Base-by-base conservation (phyloP, 1,284 basidiomycete species). In the Porogramme epimiltina region DNA sequence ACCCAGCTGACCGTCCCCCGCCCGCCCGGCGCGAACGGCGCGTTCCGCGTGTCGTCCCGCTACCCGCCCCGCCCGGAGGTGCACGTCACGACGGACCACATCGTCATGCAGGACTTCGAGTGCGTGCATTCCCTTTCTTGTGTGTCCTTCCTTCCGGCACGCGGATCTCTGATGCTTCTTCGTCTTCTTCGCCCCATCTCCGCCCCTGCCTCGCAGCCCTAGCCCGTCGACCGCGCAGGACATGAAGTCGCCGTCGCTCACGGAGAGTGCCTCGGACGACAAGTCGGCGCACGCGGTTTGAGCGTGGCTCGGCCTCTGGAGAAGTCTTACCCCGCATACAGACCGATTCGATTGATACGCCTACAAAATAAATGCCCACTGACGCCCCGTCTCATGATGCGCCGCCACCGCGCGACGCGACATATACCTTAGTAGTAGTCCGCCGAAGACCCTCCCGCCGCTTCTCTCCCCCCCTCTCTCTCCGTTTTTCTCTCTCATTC, bases 21-120 rank as follows among this genome's bases (percentile, higher is more conserved):
- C 38, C 38, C 55, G 47, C 49, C 49, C 41, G 42, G 40, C 26
- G 38, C 48, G n/a, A n/a, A n/a, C 20, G 38, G 50, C 16, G 38
- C 53, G 26, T 42, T 54, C 26, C 56, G 54, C 49, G 52, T 54
- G 49, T 39, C 50, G 33, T 42, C 49, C 11, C 56, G 59, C 15
- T 53, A 46, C 47, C 55, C 56, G 22, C 67, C 69, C n/a, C 74
- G 76, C 33, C 80, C 76, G 15, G 80, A 83, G 68, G 76, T 85
- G 36, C 75, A 75, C 46, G 79, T 85, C 42, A 81, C 79, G 11
- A 84, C 81, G 18, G 81, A 84, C 63, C 79, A 81, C 52, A 79
- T 84, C 52, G 80, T 80, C 26, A 70, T 74, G 66, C 62, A 70
- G 33, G 73, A 75, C 57, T 71, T 59, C 46, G 57, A 53, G 67